Percentiles rank a stretch among this genome's conserved stretches.
phyloP scores from a whole-genome alignment of 768 basidiomycete genomes.

The Agaricus sinodeliciosus region DNA sequence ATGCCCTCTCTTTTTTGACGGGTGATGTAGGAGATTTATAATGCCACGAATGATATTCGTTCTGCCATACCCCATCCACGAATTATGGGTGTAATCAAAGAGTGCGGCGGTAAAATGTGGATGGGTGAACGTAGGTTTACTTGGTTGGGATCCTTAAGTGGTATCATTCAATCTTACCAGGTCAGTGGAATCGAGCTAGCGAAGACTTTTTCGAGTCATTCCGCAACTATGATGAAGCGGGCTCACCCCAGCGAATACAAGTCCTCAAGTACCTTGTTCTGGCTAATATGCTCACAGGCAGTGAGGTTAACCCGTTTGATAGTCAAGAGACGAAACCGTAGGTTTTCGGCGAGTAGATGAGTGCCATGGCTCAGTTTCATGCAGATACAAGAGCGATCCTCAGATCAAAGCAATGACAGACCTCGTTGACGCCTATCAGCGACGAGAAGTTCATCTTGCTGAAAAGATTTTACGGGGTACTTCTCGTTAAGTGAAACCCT shows the following conservation, averaged over 20 bases:
- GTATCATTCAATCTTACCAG: conserved; percentile 28
- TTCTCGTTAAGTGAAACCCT: conserved; percentile 6
- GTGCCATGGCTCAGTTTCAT: background rate
- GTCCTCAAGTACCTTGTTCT: conserved; percentile 97
- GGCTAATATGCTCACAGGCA: conserved; percentile 96
- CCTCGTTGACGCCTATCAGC: conserved; percentile 93
- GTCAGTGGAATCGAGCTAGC: conserved; percentile 94
- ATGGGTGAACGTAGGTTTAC: conserved; percentile 83
- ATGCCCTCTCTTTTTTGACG: background rate
- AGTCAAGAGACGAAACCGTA: conserved; percentile 99
- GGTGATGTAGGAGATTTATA: conserved; percentile 84
- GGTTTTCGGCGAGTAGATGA: conserved; percentile 19
- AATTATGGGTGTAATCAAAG: conserved; percentile 98
- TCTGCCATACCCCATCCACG: conserved; percentile 97
- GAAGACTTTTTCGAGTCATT: conserved; percentile 99
- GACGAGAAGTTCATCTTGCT: conserved; percentile 93
- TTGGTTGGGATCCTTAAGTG: background rate
- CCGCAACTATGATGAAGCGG: conserved; percentile 97
- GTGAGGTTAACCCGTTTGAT: conserved; percentile 98
- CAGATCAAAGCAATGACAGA: conserved; percentile 99
- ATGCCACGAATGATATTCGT: conserved; percentile 85
- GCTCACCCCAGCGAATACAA: conserved; percentile 93
- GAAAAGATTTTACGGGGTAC: conserved; percentile 90
- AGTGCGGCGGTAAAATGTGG: conserved; percentile 99
- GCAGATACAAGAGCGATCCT: conserved; percentile 88